Conservation (phyloP, 768 basidiomycete species). For the Boletus sp. region DNA sequence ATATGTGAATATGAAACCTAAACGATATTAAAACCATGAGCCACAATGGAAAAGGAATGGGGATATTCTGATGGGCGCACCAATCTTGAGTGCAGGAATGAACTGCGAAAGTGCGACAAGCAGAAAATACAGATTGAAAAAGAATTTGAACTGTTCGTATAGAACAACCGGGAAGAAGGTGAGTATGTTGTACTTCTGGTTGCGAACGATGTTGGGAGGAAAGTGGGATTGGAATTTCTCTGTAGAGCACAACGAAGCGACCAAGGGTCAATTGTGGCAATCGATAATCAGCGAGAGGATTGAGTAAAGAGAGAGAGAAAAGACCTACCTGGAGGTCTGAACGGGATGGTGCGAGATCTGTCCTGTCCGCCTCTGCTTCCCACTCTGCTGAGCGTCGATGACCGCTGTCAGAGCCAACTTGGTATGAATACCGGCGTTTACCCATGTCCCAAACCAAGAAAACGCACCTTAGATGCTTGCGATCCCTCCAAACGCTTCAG, state of each 20-base stretch:
- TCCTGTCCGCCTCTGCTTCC: constrained; percentile 44
- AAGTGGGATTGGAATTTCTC: constrained; percentile 71
- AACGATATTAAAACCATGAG: background rate
- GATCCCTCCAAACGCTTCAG: constrained; percentile 28
- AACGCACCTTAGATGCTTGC: constrained; percentile 17
- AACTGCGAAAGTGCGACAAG: constrained; percentile 97
- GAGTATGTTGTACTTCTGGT: constrained; percentile 96
- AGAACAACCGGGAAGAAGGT: constrained; percentile 97
- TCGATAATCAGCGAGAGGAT: constrained; percentile 1
- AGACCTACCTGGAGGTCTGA: constrained; percentile 63
- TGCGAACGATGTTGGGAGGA: constrained; percentile 89
- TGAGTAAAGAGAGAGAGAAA: background rate
- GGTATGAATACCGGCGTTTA: background rate
- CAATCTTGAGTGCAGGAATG: constrained; percentile 93
- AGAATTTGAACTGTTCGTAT: constrained; percentile 99
- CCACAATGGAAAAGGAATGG: background rate
- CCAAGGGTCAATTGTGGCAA: background rate
- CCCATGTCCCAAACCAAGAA: background rate
- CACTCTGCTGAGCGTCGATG: constrained; percentile 18
- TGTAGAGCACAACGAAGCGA: constrained; percentile 24
- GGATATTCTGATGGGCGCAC: constrained; percentile 40
- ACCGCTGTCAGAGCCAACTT: constrained; percentile 11
- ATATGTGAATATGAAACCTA: constrained; percentile 94
- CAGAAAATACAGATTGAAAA: constrained; percentile 98
- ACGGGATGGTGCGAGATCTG: constrained; percentile 75